These are phyloP conservation scores for Lichenothelia convexa DNA, from an alignment of 495 filamentous ascomycete species.

Conservation along the genomic window DNA sequence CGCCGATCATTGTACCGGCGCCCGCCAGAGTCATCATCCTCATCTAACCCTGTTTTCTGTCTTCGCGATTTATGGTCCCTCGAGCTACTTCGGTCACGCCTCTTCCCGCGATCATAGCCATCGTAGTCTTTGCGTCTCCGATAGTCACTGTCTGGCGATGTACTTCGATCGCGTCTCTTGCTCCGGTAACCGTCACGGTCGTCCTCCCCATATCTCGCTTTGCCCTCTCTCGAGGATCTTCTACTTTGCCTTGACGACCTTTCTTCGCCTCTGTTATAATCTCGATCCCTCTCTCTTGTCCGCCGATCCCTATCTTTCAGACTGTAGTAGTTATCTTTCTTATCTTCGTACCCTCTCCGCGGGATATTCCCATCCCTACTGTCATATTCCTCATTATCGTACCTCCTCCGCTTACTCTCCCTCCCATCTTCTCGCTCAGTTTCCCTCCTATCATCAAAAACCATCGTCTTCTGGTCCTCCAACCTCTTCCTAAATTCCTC, in stretches of 20 bases:
- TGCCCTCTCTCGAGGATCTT: slow-evolving; percentile 10
- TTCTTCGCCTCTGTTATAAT: slow-evolving; percentile 11
- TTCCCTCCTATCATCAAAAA: too few species aligned
- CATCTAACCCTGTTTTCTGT: slow-evolving; percentile 1
- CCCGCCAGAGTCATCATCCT: too few species aligned
- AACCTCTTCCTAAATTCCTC: slow-evolving; percentile 34
- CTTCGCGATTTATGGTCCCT: slow-evolving; percentile 14
- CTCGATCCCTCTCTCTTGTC: slow-evolving; percentile 15
- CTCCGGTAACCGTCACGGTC: slow-evolving; percentile 11
- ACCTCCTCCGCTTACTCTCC: slow-evolving; percentile 23
- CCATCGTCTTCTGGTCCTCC: slow-evolving; percentile 24
- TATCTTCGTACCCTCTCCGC: slow-evolving; percentile 9
- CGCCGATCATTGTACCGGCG: slow-evolving; percentile 9
- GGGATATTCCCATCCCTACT: slow-evolving; percentile 20
- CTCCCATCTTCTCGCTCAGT: slow-evolving; percentile 21
- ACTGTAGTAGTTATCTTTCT: slow-evolving; percentile 25
- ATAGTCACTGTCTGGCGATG: neutral
- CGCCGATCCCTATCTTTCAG: slow-evolving; percentile 18
- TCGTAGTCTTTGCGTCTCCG: neutral
- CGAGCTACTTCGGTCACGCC: too few species aligned
- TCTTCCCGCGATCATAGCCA: too few species aligned
- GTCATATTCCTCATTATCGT: slow-evolving; percentile 32
- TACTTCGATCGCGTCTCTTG: slow-evolving; percentile 1
- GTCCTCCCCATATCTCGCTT: slow-evolving; percentile 3
- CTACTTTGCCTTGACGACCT: slow-evolving; percentile 13